Evolutionary conservation across 805 yeast genomes (phyloP).

Genomic region (Brettanomyces custersianus): DNA sequence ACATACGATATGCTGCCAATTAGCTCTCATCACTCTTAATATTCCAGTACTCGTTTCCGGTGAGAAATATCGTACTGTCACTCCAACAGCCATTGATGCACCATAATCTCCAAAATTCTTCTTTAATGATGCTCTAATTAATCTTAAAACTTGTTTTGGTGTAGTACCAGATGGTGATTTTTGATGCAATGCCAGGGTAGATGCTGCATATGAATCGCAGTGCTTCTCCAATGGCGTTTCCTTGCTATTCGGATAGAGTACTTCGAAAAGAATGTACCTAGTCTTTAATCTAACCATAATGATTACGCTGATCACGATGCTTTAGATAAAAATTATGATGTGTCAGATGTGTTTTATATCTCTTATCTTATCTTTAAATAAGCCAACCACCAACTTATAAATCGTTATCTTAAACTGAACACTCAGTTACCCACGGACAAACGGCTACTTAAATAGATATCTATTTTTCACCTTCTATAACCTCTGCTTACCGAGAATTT

Average conservation of each 20-base stretch:
- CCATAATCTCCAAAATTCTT: conserved; percentile 76
- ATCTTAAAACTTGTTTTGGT: conserved; percentile 39
- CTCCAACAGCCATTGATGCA: conserved; percentile 45
- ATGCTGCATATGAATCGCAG: conserved; percentile 9
- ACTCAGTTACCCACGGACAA: no score
- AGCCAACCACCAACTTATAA: no score
- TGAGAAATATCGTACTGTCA: conserved; percentile 65
- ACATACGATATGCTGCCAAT: conserved; percentile 52
- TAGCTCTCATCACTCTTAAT: conserved; percentile 62
- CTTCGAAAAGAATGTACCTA: conserved; percentile 74
- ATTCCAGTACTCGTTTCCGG: conserved; percentile 79
- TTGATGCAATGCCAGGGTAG: conserved; percentile 40
- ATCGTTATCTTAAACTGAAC: no score
- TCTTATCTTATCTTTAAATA: no score
- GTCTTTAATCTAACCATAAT: conserved; percentile 89
- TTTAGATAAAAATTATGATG: no score
- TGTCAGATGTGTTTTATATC: no score
- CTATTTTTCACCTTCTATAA: no score
- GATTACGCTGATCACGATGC: no score
- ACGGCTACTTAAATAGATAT: no score
- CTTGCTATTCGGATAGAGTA: conserved; percentile 50
- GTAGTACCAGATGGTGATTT: conserved; percentile 41
- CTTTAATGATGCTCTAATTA: conserved; percentile 47
- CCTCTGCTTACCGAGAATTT: no score
- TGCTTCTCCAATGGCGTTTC: neutral